Base-by-base conservation (phyloP, 306 rosid genomes). In the Quercus engelmannii region DNA sequence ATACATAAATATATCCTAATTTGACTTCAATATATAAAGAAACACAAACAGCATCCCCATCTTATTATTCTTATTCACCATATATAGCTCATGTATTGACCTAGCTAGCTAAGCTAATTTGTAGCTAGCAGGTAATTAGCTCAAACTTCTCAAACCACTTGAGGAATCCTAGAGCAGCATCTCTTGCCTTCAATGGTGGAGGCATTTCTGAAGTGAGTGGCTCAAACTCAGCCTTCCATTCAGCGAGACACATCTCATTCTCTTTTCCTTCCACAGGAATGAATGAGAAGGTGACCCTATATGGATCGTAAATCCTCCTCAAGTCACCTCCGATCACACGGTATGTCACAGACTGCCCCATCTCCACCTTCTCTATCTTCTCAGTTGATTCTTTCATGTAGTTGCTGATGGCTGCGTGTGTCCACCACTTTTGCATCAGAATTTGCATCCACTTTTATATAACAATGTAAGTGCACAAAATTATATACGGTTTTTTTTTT, bases 321-420 rank as follows among this genome's bases (percentile, higher is more conserved):
- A 84, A 77, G 21, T 84, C 87, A 28, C 85, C 87, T 69, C 83
- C 87, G 7, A 84, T 75, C 26, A 84, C 87, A 6, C 46, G 28
- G 64, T 84, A 84, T 28, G 74, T 84, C 63, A 84, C 87, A 5
- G 82, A 80, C 28, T 79, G 30, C 43, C 82, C 87, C 20, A 54
- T n/a, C 82, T 80, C 87, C 63, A 84, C 83, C 67, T 71, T 81
- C 82, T 84, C 87, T 73, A 84, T 80, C 62, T 77, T 84, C 82
- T 84, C 82, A 13, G 67, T 71, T 56, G 87, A 84, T 30, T 84
- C 87, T 71, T 74, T 79, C 82, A 80, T 85, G 85, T 80, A 84
- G 77, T 46, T 61, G 17, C 52, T 41, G 12, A 84, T 52, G 20
- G 82, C 87, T 84, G 80, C 78, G 15, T 35, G 80, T 75, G 21